Conservation (phyloP, 345 rosid species). For the Rhizophora apiculata region DNA sequence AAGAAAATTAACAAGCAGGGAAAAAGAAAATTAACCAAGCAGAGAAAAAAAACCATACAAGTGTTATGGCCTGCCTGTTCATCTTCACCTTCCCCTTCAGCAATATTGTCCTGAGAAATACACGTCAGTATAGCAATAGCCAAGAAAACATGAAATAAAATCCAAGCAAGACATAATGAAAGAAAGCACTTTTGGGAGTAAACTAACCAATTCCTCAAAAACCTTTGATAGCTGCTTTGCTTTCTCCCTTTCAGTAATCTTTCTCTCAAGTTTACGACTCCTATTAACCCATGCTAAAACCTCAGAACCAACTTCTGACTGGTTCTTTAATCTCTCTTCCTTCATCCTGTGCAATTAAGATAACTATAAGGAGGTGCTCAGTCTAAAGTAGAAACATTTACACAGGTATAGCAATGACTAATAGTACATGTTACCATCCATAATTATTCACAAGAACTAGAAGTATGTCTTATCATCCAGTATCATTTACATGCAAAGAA, state of each 20-base stretch:
- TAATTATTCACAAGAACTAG: neutral
- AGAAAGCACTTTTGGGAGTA: slow-evolving; percentile 1
- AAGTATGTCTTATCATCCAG: neutral
- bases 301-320: slow-evolving; percentile 60
- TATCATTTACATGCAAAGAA: neutral
- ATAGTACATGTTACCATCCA: neutral
- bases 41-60: slow-evolving; percentile 36
- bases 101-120: slow-evolving; percentile 60
- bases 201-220: slow-evolving; percentile 86
- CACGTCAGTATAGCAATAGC: slow-evolving; percentile 12
- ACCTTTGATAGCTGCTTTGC: slow-evolving; percentile 68
- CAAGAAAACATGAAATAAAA: slow-evolving; percentile 12
- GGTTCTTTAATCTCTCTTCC: slow-evolving; percentile 70
- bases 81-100: slow-evolving; percentile 68
- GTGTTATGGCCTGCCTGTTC: slow-evolving; percentile 44
- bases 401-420: neutral
- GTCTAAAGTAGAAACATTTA: too few species aligned
- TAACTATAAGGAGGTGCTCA: neutral
- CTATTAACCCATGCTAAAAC: slow-evolving; percentile 67
- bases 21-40: neutral
- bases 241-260: slow-evolving; percentile 69
- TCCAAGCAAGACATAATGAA: slow-evolving; percentile 15
- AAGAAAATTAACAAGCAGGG: neutral
- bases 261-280: slow-evolving; percentile 73
- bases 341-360: slow-evolving; percentile 53